A percentile compares a stretch with the other conserved stretches of the same genome.
Evolutionary conservation across 1,284 basidiomycete species (phyloP).

Genomic region (Marasmius tenuissimus): DNA sequence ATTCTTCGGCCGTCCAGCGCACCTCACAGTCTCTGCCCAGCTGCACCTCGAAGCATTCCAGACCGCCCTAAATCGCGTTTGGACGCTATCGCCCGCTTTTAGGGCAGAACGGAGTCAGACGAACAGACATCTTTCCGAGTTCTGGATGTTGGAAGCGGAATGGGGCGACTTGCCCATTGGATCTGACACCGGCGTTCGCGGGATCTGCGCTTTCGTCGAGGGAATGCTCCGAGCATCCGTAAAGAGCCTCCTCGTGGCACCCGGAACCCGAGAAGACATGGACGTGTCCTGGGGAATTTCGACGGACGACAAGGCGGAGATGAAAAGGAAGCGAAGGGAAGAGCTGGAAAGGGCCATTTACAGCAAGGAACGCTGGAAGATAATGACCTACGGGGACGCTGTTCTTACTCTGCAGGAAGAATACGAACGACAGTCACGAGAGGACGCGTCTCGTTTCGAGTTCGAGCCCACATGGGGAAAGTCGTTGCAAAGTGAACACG

Average conservation of each 20-base stretch:
- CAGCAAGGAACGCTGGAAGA: conserved; percentile 50
- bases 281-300: conserved; percentile 31
- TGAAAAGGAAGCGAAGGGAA: conserved; percentile 16
- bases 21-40: conserved; percentile 93
- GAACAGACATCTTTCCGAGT: conserved; percentile 92
- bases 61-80: conserved; percentile 78
- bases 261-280: conserved; percentile 27
- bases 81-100: conserved; percentile 91
- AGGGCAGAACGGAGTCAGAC: conserved; percentile 91
- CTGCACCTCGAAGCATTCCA: conserved; percentile 92
- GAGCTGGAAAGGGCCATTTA: conserved; percentile 35
- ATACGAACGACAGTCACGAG: conserved; percentile 19
- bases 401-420: conserved; percentile 55
- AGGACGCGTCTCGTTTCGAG: conserved; percentile 37
- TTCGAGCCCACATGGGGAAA: conserved; percentile 71
- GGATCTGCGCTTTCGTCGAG: conserved; percentile 76
- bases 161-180: conserved; percentile 56
- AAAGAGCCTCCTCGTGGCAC: conserved; percentile 19
- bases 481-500: conserved; percentile 86
- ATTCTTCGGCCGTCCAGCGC: conserved; percentile 76
- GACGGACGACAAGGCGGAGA: conserved; percentile 28
- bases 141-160: conserved; percentile 99
- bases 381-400: conserved; percentile 83
- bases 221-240: conserved; percentile 54
- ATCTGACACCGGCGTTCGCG: conserved; percentile 33